Percentiles rank a stretch among this genome's conserved stretches.
These are phyloP conservation scores for Gracilaria domingensis DNA, from an alignment of 23 red algal genomes.

Conservation along the genomic window DNA sequence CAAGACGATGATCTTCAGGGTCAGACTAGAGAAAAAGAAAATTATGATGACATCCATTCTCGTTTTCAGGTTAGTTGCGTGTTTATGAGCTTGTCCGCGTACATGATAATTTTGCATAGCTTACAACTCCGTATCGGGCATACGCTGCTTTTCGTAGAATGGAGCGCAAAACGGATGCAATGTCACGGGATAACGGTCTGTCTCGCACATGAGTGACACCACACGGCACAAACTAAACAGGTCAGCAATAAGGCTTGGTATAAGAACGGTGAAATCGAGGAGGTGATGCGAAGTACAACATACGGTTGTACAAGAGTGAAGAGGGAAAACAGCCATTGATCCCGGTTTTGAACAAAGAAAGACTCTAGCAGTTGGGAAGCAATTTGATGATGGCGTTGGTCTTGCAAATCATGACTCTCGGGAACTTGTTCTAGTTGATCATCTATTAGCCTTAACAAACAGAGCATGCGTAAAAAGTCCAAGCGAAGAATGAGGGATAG, in stretches of 20 bases:
- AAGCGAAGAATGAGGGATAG: slow-evolving; percentile 10
- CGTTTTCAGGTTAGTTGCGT: not conserved
- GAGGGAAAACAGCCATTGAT: slow-evolving; percentile 37
- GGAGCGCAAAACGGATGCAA: slow-evolving; percentile 38
- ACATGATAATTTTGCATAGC: slow-evolving; percentile 22
- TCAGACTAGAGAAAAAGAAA: not conserved
- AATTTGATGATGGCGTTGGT: not conserved
- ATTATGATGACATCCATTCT: not conserved
- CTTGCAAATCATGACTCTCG: not conserved
- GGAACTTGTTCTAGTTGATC: not conserved
- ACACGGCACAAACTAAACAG: not conserved
- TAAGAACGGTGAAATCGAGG: not conserved
- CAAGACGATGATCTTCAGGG: slow-evolving; percentile 18
- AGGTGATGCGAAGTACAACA: not conserved
- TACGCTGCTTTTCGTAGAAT: slow-evolving; percentile 54
- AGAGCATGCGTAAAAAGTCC: slow-evolving; percentile 32
- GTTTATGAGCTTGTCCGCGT: not conserved
- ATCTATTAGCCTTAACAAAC: slow-evolving; percentile 24
- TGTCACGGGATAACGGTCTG: slow-evolving; percentile 35
- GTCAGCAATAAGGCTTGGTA: not conserved
- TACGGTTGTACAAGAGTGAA: slow-evolving; percentile 48
- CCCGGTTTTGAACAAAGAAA: not conserved
- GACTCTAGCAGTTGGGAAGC: not conserved
- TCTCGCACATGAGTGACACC: not conserved
- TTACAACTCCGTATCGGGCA: slow-evolving; percentile 35